A percentile compares a stretch with the other conserved stretches of the same genome.
These are phyloP conservation scores for Pulicaria dysenterica DNA, from an alignment of 129 eudicot genomes.

Conservation along the genomic window DNA sequence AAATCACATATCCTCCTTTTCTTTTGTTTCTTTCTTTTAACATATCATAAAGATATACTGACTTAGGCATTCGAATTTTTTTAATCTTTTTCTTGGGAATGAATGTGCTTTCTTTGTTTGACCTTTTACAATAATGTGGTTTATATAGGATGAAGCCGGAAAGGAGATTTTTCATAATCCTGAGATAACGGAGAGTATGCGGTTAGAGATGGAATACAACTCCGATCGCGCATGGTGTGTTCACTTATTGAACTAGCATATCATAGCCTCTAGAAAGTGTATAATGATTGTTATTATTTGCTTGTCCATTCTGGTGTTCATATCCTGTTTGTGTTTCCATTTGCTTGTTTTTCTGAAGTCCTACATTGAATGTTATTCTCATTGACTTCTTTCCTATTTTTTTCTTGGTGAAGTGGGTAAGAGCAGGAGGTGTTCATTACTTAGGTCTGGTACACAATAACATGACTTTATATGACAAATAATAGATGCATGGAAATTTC, in stretches of 20 bases:
- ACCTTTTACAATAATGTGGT: constrained; percentile 10
- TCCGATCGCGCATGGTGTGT: constrained; percentile 70
- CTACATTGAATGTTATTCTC: no score
- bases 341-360: no score
- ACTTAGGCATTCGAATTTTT: constrained; percentile 7
- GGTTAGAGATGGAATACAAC: constrained; percentile 72
- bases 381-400: no score
- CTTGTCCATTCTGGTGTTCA: no score
- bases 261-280: neutral
- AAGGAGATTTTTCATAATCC: constrained; percentile 30
- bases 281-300: neutral
- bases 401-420: no score
- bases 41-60: no score
- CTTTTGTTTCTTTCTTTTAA: constrained; percentile 10
- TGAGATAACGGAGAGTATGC: constrained; percentile 66
- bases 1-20: neutral
- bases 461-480: no score
- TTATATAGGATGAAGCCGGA: constrained; percentile 39
- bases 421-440: no score
- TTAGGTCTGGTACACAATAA: no score
- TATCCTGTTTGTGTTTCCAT: no score
- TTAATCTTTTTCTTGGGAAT: neutral
- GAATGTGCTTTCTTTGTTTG: constrained; percentile 1
- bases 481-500: neutral
- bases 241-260: neutral